Evolutionary conservation across 2,329 filamentous ascomycete genomes (phyloP).

Genomic region (Thielaviopsis musarum): DNA sequence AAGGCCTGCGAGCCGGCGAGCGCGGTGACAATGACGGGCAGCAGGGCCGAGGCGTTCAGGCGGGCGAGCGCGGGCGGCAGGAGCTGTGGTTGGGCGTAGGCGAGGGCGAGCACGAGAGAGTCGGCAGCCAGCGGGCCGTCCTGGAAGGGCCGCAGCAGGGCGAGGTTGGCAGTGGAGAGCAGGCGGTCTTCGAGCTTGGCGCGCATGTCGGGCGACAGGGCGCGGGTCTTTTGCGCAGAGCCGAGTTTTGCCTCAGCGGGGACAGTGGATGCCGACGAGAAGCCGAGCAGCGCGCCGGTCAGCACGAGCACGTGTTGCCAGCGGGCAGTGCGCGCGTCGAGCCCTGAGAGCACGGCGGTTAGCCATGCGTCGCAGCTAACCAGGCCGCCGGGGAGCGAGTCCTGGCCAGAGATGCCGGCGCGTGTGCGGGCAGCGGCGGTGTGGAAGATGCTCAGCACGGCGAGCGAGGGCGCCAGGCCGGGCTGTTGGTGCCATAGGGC

Average conservation of each 20-base stretch:
- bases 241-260: neutral
- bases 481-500: conserved; percentile 48
- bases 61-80: conserved; percentile 39
- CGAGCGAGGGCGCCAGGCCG: conserved; percentile 44
- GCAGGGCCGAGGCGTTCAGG: conserved; percentile 50
- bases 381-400: conserved; percentile 21
- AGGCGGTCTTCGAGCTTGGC: conserved; percentile 56
- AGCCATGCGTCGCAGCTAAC: conserved; percentile 37
- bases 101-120: conserved; percentile 53
- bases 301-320: conserved; percentile 79
- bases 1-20: conserved; percentile 59
- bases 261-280: conserved; percentile 23
- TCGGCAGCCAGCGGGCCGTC: conserved; percentile 26
- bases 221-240: conserved; percentile 24
- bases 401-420: conserved; percentile 19
- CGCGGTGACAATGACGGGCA: conserved; percentile 52
- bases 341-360: conserved; percentile 37
- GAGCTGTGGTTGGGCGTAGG: conserved; percentile 59
- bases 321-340: conserved; percentile 41
- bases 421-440: conserved; percentile 42
- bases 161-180: conserved; percentile 59
- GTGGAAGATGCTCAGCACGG: conserved; percentile 56
- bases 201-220: conserved; percentile 46
- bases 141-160: conserved; percentile 33
- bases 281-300: conserved; percentile 57